These are phyloP conservation scores for Macrolepiota albuminosa DNA, from an alignment of 768 basidiomycete genomes.

Conservation along the genomic window DNA sequence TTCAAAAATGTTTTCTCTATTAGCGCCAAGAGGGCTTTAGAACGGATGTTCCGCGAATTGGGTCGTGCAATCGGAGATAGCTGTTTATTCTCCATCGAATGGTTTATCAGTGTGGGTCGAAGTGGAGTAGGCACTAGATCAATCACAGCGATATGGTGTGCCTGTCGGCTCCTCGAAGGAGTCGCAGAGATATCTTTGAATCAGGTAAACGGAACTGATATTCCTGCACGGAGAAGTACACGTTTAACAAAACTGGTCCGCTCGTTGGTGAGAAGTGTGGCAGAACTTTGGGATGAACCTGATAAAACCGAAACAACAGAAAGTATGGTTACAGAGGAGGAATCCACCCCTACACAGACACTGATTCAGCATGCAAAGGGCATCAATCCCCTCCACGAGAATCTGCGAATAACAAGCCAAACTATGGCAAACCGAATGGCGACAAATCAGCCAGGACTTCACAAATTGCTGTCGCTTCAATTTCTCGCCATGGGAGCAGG, in stretches of 20 bases:
- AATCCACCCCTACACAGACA: conserved; percentile 21
- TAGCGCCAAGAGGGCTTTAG: conserved; percentile 49
- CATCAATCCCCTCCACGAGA: conserved; percentile 56
- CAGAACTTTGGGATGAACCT: conserved; percentile 65
- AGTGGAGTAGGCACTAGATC: conserved; percentile 39
- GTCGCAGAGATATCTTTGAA: conserved; percentile 45
- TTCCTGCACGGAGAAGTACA: conserved; percentile 34
- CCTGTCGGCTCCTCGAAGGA: conserved; percentile 73
- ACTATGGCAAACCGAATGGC: conserved; percentile 22
- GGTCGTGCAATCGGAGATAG: conserved; percentile 66
- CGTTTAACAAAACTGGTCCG: conserved; percentile 62
- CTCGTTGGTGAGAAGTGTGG: conserved; percentile 54
- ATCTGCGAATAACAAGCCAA: conserved; percentile 41
- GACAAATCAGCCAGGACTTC: conserved; percentile 57
- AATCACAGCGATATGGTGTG: conserved; percentile 82
- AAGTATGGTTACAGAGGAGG: conserved; percentile 17
- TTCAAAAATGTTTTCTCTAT: conserved; percentile 53
- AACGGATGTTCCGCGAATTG: conserved; percentile 67
- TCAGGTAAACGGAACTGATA: conserved; percentile 20
- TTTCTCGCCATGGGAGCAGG: conserved; percentile 65
- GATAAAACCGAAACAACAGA: conserved; percentile 14
- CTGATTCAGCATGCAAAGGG: conserved; percentile 65
- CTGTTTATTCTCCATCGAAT: conserved; percentile 75
- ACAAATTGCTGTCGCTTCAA: conserved; percentile 67
- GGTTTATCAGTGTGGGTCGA: conserved; percentile 61